Percentiles rank a stretch among this genome's conserved stretches.
Conservation (phyloP, 345 rosid genomes). For the Erodium maritimum region DNA sequence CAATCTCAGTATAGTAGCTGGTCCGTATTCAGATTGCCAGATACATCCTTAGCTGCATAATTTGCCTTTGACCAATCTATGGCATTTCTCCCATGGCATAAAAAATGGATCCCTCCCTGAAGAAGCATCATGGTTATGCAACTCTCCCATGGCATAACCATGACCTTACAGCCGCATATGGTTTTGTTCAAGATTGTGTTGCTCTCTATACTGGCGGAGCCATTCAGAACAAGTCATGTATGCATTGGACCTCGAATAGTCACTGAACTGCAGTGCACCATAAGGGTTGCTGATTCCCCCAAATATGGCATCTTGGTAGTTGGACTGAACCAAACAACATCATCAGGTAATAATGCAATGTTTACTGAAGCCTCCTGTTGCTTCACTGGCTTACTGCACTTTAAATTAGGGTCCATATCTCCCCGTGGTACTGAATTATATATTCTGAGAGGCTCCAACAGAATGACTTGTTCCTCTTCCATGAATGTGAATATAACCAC, state of each 20-base stretch:
- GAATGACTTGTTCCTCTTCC: conserved; percentile 94
- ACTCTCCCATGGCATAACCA: too few relatives aligned
- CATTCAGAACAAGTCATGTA: conserved; percentile 75
- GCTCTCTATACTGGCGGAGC: conserved; percentile 87
- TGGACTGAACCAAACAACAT: conserved; percentile 46
- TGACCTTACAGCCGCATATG: too few relatives aligned
- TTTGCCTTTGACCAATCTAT: too few relatives aligned
- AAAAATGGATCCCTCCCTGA: too few relatives aligned
- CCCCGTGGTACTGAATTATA: conserved; percentile 70
- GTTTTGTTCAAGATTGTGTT: conserved; percentile 30
- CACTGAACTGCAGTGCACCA: conserved; percentile 18
- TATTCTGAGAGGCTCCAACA: conserved; percentile 82
- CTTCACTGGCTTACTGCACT: conserved; percentile 20
- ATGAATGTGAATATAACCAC: conserved; percentile 41
- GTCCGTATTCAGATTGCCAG: too few relatives aligned
- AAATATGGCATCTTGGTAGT: conserved; percentile 8
- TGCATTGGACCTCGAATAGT: conserved; percentile 26
- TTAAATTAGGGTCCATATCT: conserved; percentile 26
- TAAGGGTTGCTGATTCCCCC: conserved; percentile 17
- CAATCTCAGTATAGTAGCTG: too few relatives aligned
- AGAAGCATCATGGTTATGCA: too few relatives aligned
- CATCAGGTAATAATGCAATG: conserved; percentile 55
- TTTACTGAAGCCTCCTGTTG: conserved; percentile 31
- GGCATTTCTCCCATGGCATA: too few relatives aligned
- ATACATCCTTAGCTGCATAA: too few relatives aligned